Evolutionary conservation across 345 rosid species (phyloP), one percentile per base, ranked within the genome.

Genomic region (Cochlearia excelsa): DNA sequence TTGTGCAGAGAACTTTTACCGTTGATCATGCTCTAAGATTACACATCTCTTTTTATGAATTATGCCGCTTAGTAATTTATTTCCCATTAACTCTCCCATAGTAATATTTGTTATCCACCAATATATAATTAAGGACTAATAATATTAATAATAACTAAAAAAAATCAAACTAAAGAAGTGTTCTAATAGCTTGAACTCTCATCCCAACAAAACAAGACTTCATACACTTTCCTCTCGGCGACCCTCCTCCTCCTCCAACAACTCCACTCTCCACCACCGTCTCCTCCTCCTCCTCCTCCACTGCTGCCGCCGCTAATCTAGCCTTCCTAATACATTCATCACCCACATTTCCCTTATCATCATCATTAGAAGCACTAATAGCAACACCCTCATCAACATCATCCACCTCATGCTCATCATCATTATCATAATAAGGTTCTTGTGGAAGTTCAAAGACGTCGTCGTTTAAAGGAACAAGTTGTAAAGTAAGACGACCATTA

Each of bases 401-500:
- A 5, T 51, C 9, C 2, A 43, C 57, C n/a, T 47, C 26, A 5
- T 52, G 60, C 1, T 53, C 40, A 7, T 33, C 57, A 11, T 61
- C 63, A 46, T 61, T 61, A 23, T 61, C 63, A 27, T 59, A 51
- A 51, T 59, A 51, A 7, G 61, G 66, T 6, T 51, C 61, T 46
- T 30, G 72, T 2, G 70, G 70, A 49, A 71, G 61, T 6, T 52
- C 57, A 29, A 71, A 65, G 45, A 46, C 63, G 44, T 66, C 68
- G 38, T 48, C 72, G 44, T 79, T 81, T 4, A 84, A 6, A 35
- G 74, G 81, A 53, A 88, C 81, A 44, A 88, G 82, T 10, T 83
- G 84, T 70, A 88, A 75, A 35, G 81, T 85, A 28, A 88, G 86
- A 51, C 91, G 84, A 6, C 96, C 93, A 16, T 81, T 70, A 54